These are phyloP conservation scores for Pichia membranifaciens DNA, from an alignment of 805 yeast genomes.

Conservation along the genomic window DNA sequence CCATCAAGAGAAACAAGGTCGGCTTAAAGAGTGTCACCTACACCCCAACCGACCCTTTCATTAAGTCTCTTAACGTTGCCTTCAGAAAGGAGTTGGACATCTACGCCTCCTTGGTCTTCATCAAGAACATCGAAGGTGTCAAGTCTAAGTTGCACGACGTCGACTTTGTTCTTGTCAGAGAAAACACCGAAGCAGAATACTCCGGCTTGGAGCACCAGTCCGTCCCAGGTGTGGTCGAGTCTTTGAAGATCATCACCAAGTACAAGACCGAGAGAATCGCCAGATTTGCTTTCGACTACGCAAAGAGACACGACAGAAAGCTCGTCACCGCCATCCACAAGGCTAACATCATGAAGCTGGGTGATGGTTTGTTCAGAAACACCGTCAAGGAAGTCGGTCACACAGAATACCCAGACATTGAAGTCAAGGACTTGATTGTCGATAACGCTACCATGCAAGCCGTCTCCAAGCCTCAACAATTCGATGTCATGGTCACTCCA, in stretches of 20 bases:
- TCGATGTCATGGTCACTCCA: constrained; percentile 96
- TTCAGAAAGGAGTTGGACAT: constrained; percentile 94
- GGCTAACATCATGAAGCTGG: constrained; percentile 98
- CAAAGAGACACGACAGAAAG: constrained; percentile 85
- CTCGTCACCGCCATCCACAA: constrained; percentile 95
- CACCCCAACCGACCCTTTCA: constrained; percentile 74
- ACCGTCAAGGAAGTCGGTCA: constrained; percentile 84
- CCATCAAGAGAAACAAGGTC: constrained; percentile 91
- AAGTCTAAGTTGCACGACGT: constrained; percentile 82
- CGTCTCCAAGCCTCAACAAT: constrained; percentile 96
- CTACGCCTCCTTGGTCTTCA: constrained; percentile 89
- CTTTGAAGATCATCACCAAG: constrained; percentile 90
- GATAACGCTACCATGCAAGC: constrained; percentile 99
- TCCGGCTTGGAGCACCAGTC: constrained; percentile 98
- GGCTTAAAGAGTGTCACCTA: constrained; percentile 95
- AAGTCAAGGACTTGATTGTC: constrained; percentile 88
- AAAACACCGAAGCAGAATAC: constrained; percentile 98
- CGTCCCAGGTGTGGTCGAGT: constrained; percentile 96
- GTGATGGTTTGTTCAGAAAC: constrained; percentile 95
- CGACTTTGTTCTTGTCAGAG: constrained; percentile 93
- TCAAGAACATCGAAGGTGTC: constrained; percentile 92
- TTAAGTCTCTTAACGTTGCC: constrained; percentile 90
- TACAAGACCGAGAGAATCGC: constrained; percentile 96
- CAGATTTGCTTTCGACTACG: constrained; percentile 94
- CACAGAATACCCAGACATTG: constrained; percentile 77